These are phyloP conservation scores for Parafenestella ontariensis DNA, from an alignment of 2,329 filamentous ascomycete genomes.

Conservation along the genomic window DNA sequence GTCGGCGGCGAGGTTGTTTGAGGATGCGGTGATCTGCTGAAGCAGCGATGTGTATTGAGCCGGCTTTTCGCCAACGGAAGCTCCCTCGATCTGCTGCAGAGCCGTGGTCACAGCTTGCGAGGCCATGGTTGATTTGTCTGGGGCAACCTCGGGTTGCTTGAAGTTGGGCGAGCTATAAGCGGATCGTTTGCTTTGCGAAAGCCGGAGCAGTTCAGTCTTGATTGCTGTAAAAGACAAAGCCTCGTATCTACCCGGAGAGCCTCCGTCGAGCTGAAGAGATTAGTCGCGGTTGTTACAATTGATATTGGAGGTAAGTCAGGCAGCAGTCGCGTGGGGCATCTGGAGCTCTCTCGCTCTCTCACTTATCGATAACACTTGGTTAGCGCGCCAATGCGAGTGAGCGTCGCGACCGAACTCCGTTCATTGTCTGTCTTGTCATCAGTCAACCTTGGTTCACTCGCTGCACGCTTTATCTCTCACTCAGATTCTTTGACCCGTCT, in stretches of 20 bases:
- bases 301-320: conserved; percentile 1
- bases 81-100: conserved; percentile 58
- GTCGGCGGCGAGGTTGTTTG: conserved; percentile 62
- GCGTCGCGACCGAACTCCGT: conserved; percentile 15
- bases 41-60: conserved; percentile 66
- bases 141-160: not conserved
- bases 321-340: conserved; percentile 14
- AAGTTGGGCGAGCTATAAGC: not conserved
- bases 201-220: not conserved
- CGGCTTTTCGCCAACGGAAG: conserved; percentile 59
- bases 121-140: conserved; percentile 50
- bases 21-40: conserved; percentile 59
- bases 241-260: not conserved
- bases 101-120: conserved; percentile 58
- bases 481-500: not conserved
- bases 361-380: conserved; percentile 24
- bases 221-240: not conserved
- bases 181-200: not conserved
- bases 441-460: not conserved
- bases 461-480: conserved; percentile 6
- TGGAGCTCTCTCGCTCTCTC: not conserved
- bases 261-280: not conserved
- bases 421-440: conserved; percentile 15
- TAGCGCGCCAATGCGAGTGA: conserved; percentile 26
- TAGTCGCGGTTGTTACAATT: not conserved